Percentiles rank a stretch among this genome's conserved stretches.
Evolutionary conservation across 495 filamentous ascomycete genomes (phyloP).

Genomic region (Penicillium robsamsonii): DNA sequence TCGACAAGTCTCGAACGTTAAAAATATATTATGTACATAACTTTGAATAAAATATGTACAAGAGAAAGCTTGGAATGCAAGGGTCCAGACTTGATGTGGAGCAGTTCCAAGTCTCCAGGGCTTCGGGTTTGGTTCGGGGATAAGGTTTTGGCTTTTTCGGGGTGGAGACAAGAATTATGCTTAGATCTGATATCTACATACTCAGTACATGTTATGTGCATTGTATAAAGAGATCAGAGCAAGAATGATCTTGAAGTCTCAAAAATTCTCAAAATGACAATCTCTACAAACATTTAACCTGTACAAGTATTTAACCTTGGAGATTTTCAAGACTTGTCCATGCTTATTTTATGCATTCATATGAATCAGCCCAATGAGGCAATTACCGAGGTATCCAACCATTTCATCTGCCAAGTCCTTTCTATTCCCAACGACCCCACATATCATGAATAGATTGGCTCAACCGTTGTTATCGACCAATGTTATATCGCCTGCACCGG

Average conservation of each 20-base stretch:
- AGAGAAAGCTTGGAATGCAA: no score
- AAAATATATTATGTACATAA: no score
- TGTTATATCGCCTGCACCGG: slow-evolving; percentile 1
- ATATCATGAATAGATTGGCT: slow-evolving; percentile 10
- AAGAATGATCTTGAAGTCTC: no score
- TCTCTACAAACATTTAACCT: no score
- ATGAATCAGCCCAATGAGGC: slow-evolving; percentile 4
- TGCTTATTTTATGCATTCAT: background rate
- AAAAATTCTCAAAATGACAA: no score
- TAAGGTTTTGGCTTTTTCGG: background rate
- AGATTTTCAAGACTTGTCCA: no score
- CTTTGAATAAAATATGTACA: no score
- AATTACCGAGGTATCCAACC: slow-evolving; percentile 5
- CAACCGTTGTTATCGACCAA: slow-evolving; percentile 3
- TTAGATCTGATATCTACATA: background rate
- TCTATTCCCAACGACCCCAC: slow-evolving; percentile 14
- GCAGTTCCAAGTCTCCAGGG: background rate
- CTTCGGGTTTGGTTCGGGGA: background rate
- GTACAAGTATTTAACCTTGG: no score
- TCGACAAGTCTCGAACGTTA: no score
- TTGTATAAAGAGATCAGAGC: no score
- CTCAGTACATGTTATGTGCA: no score
- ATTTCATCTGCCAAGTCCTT: slow-evolving; percentile 1
- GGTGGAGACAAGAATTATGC: background rate
- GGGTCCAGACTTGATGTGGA: no score